phyloP scores from a whole-genome alignment of 768 basidiomycete genomes.

The Agrocybe pediades region DNA sequence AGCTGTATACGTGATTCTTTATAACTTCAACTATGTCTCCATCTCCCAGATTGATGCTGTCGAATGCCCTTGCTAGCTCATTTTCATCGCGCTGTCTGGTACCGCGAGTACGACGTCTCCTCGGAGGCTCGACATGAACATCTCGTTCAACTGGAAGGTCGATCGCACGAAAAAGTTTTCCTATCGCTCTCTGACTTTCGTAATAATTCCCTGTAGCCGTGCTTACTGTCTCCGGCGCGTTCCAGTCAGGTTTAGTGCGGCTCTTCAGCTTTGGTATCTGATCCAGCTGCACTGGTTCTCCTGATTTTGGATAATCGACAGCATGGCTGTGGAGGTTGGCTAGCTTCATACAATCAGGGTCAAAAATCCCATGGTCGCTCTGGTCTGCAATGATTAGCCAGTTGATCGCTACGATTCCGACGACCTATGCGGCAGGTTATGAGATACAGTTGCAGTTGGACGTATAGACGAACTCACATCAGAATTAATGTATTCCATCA shows the following conservation, averaged over 20 bases:
- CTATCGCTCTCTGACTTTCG: constrained; percentile 55
- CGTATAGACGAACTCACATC: constrained; percentile 44
- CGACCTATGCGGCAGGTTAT: constrained; percentile 34
- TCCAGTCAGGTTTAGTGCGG: constrained; percentile 58
- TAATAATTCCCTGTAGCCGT: constrained; percentile 45
- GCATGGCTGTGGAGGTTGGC: constrained; percentile 63
- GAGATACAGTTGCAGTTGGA: not conserved
- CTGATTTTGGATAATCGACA: constrained; percentile 68
- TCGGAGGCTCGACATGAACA: constrained; percentile 9
- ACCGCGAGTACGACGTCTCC: constrained; percentile 11
- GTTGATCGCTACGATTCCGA: constrained; percentile 63
- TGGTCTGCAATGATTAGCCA: constrained; percentile 71
- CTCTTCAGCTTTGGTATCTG: constrained; percentile 46
- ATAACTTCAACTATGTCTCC: constrained; percentile 13
- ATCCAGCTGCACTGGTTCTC: constrained; percentile 40
- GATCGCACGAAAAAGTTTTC: constrained; percentile 62
- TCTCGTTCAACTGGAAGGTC: constrained; percentile 43
- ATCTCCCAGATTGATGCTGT: constrained; percentile 9
- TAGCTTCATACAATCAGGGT: constrained; percentile 52
- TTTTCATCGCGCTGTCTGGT: constrained; percentile 14
- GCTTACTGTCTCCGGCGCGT: constrained; percentile 58
- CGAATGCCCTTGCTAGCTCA: constrained; percentile 20
- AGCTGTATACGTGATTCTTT: constrained; percentile 31
- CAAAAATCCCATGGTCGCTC: constrained; percentile 44
- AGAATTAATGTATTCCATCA: constrained; percentile 68